phyloP scores from a whole-genome alignment of 352 stramenopile species.

The Pythium insidiosum region DNA sequence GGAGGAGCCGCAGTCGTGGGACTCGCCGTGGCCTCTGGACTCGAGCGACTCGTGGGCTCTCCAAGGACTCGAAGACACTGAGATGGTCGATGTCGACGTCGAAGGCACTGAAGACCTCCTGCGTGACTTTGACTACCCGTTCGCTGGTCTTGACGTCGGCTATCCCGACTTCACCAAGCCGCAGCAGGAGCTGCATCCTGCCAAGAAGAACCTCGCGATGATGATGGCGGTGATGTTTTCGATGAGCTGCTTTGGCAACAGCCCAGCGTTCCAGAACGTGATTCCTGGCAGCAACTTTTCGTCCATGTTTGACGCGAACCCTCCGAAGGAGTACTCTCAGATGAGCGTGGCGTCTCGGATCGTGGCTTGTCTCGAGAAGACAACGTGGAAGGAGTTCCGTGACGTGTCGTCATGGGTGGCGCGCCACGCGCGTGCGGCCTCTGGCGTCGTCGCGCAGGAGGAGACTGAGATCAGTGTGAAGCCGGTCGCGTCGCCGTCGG shows the following conservation, averaged over 20 bases:
- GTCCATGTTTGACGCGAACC: slow-evolving; percentile 73
- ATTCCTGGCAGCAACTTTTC: slow-evolving; percentile 69
- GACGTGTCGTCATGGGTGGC: slow-evolving; percentile 71
- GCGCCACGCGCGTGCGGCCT: slow-evolving; percentile 16
- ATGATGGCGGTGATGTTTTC: slow-evolving; percentile 87
- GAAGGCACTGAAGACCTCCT: slow-evolving; percentile 69
- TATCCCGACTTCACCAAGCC: slow-evolving; percentile 25
- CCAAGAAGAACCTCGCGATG: slow-evolving; percentile 87
- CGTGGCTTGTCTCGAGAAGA: slow-evolving; percentile 80
- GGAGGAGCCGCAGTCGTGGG: slow-evolving; percentile 36
- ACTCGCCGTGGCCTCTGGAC: slow-evolving; percentile 18
- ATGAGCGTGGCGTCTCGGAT: slow-evolving; percentile 84
- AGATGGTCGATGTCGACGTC: slow-evolving; percentile 42
- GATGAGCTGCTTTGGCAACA: slow-evolving; percentile 78
- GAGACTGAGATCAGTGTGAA: slow-evolving; percentile 3
- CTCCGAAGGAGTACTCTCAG: slow-evolving; percentile 72
- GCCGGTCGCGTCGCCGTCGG: slow-evolving; percentile 41
- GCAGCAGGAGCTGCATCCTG: slow-evolving; percentile 71
- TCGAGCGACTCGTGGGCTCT: slow-evolving; percentile 41
- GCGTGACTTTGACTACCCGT: slow-evolving; percentile 66
- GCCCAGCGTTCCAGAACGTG: slow-evolving; percentile 59
- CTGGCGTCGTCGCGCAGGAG: slow-evolving; percentile 13
- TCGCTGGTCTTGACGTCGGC: slow-evolving; percentile 16
- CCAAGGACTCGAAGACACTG: slow-evolving; percentile 40
- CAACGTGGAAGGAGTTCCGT: slow-evolving; percentile 84